phyloP scores from a whole-genome alignment of 352 stramenopile genomes.

The Pythium oligandrum region DNA sequence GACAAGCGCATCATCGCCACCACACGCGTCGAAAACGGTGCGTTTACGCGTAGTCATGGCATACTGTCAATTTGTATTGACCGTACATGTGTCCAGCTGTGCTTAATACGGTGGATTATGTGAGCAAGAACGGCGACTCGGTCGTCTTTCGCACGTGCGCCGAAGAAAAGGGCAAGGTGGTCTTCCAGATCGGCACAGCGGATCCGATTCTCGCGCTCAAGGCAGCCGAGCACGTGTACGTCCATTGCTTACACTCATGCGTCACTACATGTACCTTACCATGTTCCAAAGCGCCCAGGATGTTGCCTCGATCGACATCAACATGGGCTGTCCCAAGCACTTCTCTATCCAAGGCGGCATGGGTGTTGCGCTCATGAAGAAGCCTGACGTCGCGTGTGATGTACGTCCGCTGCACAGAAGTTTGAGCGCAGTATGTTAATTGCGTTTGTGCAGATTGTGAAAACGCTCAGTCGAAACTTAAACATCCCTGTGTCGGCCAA shows the following conservation, averaged over 20 bases:
- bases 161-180: slow-evolving; percentile 72
- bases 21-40: slow-evolving; percentile 78
- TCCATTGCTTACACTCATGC: slow-evolving; percentile 4
- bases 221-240: slow-evolving; percentile 70
- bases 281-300: slow-evolving; percentile 40
- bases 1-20: slow-evolving; percentile 89
- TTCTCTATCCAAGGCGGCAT: slow-evolving; percentile 92
- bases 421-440: neutral
- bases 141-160: slow-evolving; percentile 87
- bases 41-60: slow-evolving; percentile 6
- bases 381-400: slow-evolving; percentile 83
- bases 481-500: slow-evolving; percentile 86
- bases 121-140: slow-evolving; percentile 76
- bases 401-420: slow-evolving; percentile 8
- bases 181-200: slow-evolving; percentile 89
- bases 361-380: slow-evolving; percentile 87
- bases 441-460: slow-evolving; percentile 52
- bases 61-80: neutral
- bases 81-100: slow-evolving; percentile 30
- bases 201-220: slow-evolving; percentile 73
- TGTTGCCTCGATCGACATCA: slow-evolving; percentile 90
- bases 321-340: slow-evolving; percentile 94
- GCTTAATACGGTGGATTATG: slow-evolving; percentile 88
- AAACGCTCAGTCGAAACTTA: slow-evolving; percentile 72
- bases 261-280: no score